phyloP scores from a whole-genome alignment of 1,284 basidiomycete species.

The Sporisorium reilianum region DNA sequence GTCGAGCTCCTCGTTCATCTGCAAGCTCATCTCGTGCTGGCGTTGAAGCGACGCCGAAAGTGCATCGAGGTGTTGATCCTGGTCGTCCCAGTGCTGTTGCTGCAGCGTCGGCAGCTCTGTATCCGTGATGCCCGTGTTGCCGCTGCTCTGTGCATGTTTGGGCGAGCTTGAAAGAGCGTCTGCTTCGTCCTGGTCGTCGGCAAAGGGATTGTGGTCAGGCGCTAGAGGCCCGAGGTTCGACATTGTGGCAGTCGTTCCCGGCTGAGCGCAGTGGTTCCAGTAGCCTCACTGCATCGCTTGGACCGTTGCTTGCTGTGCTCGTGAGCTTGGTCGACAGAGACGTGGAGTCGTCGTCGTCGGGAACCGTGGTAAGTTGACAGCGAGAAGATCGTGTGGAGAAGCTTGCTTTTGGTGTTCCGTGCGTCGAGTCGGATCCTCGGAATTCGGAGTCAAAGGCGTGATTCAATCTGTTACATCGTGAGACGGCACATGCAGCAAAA shows the following conservation, averaged over 20 bases:
- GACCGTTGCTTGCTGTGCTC: not conserved
- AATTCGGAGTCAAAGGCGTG: no score
- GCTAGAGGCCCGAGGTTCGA: slow-evolving; percentile 28
- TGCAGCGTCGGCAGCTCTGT: slow-evolving; percentile 34
- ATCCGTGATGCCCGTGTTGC: not conserved
- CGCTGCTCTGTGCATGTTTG: not conserved
- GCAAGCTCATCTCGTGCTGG: slow-evolving; percentile 63
- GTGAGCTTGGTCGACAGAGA: not conserved
- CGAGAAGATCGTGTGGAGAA: not conserved
- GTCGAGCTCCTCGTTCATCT: slow-evolving; percentile 68
- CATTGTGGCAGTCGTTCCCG: slow-evolving; percentile 13
- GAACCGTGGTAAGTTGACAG: not conserved
- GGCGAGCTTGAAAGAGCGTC: not conserved
- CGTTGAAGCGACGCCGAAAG: slow-evolving; percentile 60
- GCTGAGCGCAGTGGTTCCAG: not conserved
- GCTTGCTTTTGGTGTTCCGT: not conserved
- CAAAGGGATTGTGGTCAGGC: slow-evolving; percentile 38
- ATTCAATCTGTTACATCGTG: not conserved
- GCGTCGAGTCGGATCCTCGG: not conserved
- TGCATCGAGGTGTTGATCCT: slow-evolving; percentile 62
- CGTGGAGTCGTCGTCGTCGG: not conserved
- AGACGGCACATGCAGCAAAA: no score
- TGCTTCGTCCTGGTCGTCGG: slow-evolving; percentile 27
- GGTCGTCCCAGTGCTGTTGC: slow-evolving; percentile 50
- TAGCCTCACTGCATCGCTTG: slow-evolving; percentile 5